A percentile compares a stretch with the other conserved stretches of the same genome.
Conservation (phyloP, 2,329 filamentous ascomycete species). For the Fusarium tuaranense region DNA sequence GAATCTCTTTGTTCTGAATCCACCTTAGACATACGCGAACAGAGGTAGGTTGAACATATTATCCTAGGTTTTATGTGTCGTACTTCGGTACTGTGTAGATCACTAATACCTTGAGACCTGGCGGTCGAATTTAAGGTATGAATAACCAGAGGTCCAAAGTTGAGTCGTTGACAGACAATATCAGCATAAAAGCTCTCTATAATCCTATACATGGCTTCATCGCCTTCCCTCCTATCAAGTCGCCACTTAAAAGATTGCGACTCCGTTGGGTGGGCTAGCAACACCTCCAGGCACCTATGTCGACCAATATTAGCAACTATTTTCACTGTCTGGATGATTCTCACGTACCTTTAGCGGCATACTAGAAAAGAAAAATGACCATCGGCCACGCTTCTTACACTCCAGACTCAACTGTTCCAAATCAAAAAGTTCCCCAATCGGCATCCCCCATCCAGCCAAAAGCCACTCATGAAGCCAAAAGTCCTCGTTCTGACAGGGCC, state of each 20-base stretch:
- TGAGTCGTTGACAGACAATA: too few species aligned
- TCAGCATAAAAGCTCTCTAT: background rate
- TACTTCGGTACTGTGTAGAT: too few species aligned
- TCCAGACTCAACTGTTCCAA: constrained; percentile 53
- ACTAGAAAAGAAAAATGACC: constrained; percentile 54
- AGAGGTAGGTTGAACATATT: too few species aligned
- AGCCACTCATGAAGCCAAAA: constrained; percentile 57
- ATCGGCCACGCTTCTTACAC: constrained; percentile 49
- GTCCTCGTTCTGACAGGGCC: constrained; percentile 51
- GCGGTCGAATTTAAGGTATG: too few species aligned
- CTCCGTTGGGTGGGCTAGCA: constrained; percentile 26
- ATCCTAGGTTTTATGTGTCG: too few species aligned
- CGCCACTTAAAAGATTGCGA: constrained; percentile 4
- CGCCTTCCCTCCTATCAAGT: background rate
- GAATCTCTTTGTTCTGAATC: too few species aligned
- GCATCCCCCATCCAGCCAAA: constrained; percentile 63
- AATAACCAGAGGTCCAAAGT: too few species aligned
- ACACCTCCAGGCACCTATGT: constrained; percentile 24
- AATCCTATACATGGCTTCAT: background rate
- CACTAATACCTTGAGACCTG: too few species aligned
- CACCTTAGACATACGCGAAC: too few species aligned
- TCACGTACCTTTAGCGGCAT: constrained; percentile 28
- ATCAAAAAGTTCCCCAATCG: constrained; percentile 63
- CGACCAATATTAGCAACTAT: background rate
- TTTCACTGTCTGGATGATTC: fast-evolving